These are phyloP conservation scores for Tricholoma furcatifolium DNA, from an alignment of 768 basidiomycete species.

Conservation along the genomic window DNA sequence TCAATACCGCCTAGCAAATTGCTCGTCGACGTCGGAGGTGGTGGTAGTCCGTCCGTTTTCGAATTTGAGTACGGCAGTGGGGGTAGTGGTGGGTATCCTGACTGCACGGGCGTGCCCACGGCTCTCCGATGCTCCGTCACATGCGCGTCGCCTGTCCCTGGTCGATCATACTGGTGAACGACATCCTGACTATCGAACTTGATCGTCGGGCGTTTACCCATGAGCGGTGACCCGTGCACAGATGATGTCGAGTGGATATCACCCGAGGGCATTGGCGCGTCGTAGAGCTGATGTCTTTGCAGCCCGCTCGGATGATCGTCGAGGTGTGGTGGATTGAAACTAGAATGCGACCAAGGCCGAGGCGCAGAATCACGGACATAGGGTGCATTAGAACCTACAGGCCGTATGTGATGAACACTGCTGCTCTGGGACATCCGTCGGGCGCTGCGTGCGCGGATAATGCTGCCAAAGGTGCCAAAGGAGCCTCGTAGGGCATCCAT, in stretches of 20 bases:
- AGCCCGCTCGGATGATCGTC: conserved; percentile 39
- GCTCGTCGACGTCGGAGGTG: conserved; percentile 12
- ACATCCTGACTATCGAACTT: conserved; percentile 76
- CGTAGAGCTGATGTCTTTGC: conserved; percentile 83
- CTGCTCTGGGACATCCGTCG: conserved; percentile 50
- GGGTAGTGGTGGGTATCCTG: conserved; percentile 35
- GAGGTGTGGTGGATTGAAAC: conserved; percentile 19
- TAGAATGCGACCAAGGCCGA: conserved; percentile 9
- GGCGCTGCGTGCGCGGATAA: conserved; percentile 70
- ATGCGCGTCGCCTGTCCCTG: conserved; percentile 46
- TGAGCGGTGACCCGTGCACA: conserved; percentile 29
- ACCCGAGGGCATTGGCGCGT: conserved; percentile 71
- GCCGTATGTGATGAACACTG: conserved; percentile 31
- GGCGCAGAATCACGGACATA: conserved; percentile 26
- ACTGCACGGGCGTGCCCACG: conserved; percentile 26
- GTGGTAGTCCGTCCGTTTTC: conserved; percentile 15
- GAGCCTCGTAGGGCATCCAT: conserved; percentile 90
- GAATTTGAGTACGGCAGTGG: conserved; percentile 21
- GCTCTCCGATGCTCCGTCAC: conserved; percentile 47
- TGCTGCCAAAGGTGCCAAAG: conserved; percentile 88
- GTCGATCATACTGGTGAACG: conserved; percentile 69
- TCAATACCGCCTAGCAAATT: conserved; percentile 29
- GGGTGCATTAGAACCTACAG: conserved; percentile 36
- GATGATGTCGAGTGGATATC: conserved; percentile 40
- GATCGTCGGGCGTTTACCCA: conserved; percentile 56